Evolutionary conservation across 352 stramenopile genomes (phyloP), one percentile per base, ranked within the genome.

Genomic region (Phytophthora melonis): DNA sequence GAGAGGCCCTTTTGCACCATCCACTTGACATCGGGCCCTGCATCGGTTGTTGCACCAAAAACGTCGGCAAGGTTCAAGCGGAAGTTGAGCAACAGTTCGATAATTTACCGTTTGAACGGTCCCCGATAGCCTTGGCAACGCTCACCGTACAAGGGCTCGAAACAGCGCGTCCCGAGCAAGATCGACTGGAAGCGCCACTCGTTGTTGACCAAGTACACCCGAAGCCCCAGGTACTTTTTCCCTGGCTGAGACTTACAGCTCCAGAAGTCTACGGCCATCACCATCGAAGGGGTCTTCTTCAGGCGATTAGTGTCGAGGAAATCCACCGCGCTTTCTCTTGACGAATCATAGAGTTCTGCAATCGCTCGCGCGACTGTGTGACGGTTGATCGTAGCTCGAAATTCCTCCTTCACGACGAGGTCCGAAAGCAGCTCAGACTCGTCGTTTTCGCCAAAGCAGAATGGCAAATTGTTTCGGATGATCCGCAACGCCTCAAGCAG

Each of bases 211-310:
- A 43, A 43, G 36, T 14, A 43, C 8, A 43, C 36, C 2, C 36
- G 36, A 43, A 57, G 23, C 8, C 19, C 23, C 50, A 36, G 36
- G 10, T 39, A 57, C 14, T 57, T 36, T 36, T 16, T 34, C 30
- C 23, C 50, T 27, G 50, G 50, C 23, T 57, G 50, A 14, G 50
- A 36, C 23, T 57, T 57, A n/a, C 50, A 57, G 8, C 21, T 36
- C 50, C 19, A 57, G 14, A 57, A 57, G 10, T 34, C 50, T 7
- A 36, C 50, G 4, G 39, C 14, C 50, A 57, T 57, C 23, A 5
- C 36, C 9, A 57, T 34, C 21, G 21, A 57, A 36, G 21, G 9
- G 9, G 13, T 4, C 8, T 14, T 14, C 8, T 9, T 43, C 9
- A 43, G 8, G 13, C 36, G 36, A 43, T 43, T 43, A 14, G 36